Percentiles rank a stretch among this genome's conserved stretches.
Conservation (phyloP, 2,329 filamentous ascomycete species). For the Aquanectria penicillioides region DNA sequence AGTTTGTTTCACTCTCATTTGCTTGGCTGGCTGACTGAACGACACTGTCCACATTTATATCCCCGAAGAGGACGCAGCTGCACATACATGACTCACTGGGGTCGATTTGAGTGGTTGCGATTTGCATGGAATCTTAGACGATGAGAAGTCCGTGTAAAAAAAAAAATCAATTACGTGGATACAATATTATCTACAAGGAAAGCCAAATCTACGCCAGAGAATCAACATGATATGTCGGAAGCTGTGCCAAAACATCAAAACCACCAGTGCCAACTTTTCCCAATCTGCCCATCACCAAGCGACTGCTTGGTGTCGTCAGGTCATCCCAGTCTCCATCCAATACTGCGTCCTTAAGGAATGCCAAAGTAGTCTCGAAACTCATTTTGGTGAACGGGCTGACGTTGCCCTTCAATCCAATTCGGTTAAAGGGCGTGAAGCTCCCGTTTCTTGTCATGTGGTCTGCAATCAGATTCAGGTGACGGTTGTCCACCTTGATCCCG, state of each 20-base stretch:
- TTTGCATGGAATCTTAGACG: too few relatives aligned
- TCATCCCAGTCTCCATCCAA: slow-evolving; percentile 92
- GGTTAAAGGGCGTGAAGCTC: slow-evolving; percentile 90
- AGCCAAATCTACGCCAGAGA: slow-evolving; percentile 40
- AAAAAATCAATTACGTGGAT: slow-evolving; percentile 14
- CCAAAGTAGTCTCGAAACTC: slow-evolving; percentile 98
- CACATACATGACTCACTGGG: too few relatives aligned
- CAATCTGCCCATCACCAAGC: slow-evolving; percentile 87
- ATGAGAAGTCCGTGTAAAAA: too few relatives aligned
- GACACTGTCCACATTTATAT: too few relatives aligned
- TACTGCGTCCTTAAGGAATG: slow-evolving; percentile 92
- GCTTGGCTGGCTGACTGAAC: too few relatives aligned
- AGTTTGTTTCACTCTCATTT: too few relatives aligned
- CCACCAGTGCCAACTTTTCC: slow-evolving; percentile 88
- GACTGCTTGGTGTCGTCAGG: slow-evolving; percentile 82
- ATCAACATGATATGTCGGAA: slow-evolving; percentile 61
- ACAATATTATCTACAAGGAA: slow-evolving; percentile 30
- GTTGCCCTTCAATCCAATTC: slow-evolving; percentile 85
- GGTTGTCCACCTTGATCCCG: slow-evolving; percentile 90
- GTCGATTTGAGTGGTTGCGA: too few relatives aligned
- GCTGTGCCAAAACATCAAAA: slow-evolving; percentile 83
- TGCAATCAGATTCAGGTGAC: slow-evolving; percentile 94
- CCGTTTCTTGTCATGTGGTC: slow-evolving; percentile 98
- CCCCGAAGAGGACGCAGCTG: too few relatives aligned
- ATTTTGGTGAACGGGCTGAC: slow-evolving; percentile 97